phyloP scores from a whole-genome alignment of 2,329 filamentous ascomycete genomes.

The Alternaria novae-zelandiae region DNA sequence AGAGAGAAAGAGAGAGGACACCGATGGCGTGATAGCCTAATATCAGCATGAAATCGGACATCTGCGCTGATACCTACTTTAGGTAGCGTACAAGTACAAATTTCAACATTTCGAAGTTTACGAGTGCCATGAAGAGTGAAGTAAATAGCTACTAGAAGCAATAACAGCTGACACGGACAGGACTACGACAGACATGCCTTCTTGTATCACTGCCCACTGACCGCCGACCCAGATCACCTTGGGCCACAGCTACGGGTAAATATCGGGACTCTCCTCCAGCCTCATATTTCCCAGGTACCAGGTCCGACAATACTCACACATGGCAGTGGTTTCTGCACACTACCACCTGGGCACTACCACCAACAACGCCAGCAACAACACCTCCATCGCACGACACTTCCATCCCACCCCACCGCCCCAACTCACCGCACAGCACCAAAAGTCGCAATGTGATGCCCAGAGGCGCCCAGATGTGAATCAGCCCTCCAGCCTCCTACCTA shows the following conservation, averaged over 20 bases:
- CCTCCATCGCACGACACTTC: neutral
- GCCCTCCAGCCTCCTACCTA: neutral
- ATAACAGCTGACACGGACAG: neutral
- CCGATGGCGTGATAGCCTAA: neutral
- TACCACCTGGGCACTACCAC: neutral
- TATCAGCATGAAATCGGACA: neutral
- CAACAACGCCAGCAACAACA: neutral
- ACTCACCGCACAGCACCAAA: neutral
- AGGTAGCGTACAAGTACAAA: neutral
- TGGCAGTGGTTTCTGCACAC: neutral
- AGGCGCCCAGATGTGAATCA: neutral
- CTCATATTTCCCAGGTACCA: neutral
- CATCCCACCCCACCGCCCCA: neutral
- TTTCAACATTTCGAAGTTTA: neutral
- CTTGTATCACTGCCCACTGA: neutral
- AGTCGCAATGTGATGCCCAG: neutral
- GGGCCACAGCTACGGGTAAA: neutral
- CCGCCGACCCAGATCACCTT: neutral
- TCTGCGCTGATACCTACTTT: neutral
- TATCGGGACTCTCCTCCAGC: neutral
- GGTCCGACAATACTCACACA: neutral
- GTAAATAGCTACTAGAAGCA: neutral
- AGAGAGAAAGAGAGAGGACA: neutral
- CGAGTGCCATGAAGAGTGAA: neutral
- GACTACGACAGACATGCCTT: neutral